phyloP scores from a whole-genome alignment of 371 early-diverging fungal species.

The Rhizopus stolonifer region DNA sequence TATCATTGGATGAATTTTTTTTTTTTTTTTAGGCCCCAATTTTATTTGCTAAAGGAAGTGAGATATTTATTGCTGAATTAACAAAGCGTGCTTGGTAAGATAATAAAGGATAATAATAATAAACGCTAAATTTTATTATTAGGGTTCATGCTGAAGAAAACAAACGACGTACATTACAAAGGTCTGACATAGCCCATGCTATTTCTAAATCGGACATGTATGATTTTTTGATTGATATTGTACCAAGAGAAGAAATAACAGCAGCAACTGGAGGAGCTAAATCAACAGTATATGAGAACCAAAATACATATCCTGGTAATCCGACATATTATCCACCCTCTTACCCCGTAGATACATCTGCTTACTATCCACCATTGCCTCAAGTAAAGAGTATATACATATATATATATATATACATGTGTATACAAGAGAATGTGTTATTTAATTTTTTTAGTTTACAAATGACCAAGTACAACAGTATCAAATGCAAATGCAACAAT shows the following conservation, averaged over 20 bases:
- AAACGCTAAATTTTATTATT: too few relatives aligned
- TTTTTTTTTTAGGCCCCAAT: constrained; percentile 74
- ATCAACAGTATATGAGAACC: constrained; percentile 22
- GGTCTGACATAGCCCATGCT: constrained; percentile 94
- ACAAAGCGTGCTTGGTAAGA: constrained; percentile 91
- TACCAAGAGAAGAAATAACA: constrained; percentile 83
- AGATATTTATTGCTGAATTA: constrained; percentile 95
- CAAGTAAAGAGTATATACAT: background rate
- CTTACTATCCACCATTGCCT: constrained; percentile 17
- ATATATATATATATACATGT: too few relatives aligned
- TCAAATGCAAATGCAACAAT: constrained; percentile 10
- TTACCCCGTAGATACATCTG: constrained; percentile 19
- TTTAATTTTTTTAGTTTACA: background rate
- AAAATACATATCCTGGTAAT: constrained; percentile 16
- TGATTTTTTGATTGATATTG: constrained; percentile 99
- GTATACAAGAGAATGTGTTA: too few relatives aligned
- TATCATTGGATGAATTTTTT: constrained; percentile 6
- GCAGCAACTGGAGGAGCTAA: constrained; percentile 19
- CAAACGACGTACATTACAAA: constrained; percentile 97
- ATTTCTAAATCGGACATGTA: constrained; percentile 94
- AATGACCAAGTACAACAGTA: constrained; percentile 4
- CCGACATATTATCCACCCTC: constrained; percentile 20
- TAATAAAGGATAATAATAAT: too few relatives aligned
- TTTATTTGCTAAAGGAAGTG: constrained; percentile 96
- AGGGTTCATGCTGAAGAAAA: constrained; percentile 98